Base-by-base conservation (phyloP, 805 yeast genomes). In the Metschnikowia vanudenii region DNA sequence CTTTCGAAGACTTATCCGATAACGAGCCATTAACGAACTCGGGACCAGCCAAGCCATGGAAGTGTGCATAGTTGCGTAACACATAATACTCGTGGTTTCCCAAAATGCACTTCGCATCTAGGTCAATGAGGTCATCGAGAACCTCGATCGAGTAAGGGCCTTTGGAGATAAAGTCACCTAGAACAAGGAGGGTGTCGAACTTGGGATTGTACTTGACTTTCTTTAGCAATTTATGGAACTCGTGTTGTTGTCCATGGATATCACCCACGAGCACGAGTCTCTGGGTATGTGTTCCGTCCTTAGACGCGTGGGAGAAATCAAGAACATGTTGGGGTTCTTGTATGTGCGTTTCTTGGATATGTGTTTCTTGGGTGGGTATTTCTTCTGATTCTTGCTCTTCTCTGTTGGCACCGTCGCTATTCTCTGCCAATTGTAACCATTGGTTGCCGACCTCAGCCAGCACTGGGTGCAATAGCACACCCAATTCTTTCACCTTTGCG, bases 81-180 rank as follows among this genome's bases (percentile, higher is more conserved):
- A 85, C 77, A 50, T 81, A 82, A 50, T 84, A 74, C 64, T 91
- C 98, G 64, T 92, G 97, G 68, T 91, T 91, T 0, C 98, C 97
- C 48, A 94, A 68, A 2, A 91, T 80, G 60, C 96, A 90, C 44
- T 79, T 81, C 13, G 87, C 76, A 13, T 78, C 68, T 54, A 81
- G 61, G 18, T 79, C 69, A 29, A 83, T 58, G 45, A 65, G 59
- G 46, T 47, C 83, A 49, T 89, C 84, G 10, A 90, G 61, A 2
- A 89, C 89, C 33, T 76, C 78, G 12, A 78, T 51, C 1, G 96
- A 85, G 47, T 85, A 81, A 4, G 86, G 83, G 1, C 98, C 98
- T 61, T 91, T 92, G 41, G 89, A 75, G 14, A 88, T 71, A 62
- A 90, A 88, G 60, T 91, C 97, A 3, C 98, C 98, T 17, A 90